Conservation (phyloP, 148 eudicot species). For the Vaccinium corymbosum region DNA sequence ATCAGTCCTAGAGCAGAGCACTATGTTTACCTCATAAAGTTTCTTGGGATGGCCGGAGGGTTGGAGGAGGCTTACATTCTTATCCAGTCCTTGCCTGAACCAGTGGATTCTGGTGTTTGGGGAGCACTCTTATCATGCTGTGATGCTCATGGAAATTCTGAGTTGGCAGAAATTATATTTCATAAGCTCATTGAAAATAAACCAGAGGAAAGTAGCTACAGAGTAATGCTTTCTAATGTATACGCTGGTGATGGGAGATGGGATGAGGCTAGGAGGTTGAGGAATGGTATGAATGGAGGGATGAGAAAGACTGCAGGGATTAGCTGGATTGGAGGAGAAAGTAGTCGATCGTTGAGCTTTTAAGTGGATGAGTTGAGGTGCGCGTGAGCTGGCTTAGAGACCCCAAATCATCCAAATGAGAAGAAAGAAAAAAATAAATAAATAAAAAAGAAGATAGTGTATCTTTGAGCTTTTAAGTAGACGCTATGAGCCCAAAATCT, state of each 20-base stretch:
- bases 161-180: slow-evolving; percentile 48
- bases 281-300: slow-evolving; percentile 36
- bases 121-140: slow-evolving; percentile 87
- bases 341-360: not conserved
- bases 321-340: slow-evolving; percentile 43
- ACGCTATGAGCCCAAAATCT: not conserved
- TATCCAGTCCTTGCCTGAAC: slow-evolving; percentile 41
- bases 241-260: slow-evolving; percentile 71
- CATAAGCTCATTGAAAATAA: slow-evolving; percentile 33
- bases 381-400: too few species aligned
- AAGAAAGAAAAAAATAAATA: too few species aligned
- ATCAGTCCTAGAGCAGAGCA: slow-evolving; percentile 63
- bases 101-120: slow-evolving; percentile 67
- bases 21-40: slow-evolving; percentile 69
- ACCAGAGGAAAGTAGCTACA: slow-evolving; percentile 30
- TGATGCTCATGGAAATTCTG: slow-evolving; percentile 53
- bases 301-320: slow-evolving; percentile 54
- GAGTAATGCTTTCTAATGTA: slow-evolving; percentile 62
- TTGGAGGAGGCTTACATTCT: slow-evolving; percentile 67
- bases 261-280: slow-evolving; percentile 62
- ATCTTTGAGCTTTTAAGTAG: too few species aligned
- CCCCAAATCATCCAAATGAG: too few species aligned
- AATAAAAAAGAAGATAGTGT: too few species aligned
- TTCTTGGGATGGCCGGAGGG: slow-evolving; percentile 70
- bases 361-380: not conserved